A percentile compares a stretch with the other conserved stretches of the same genome.
phyloP scores from a whole-genome alignment of 257 asterid species.

The Ajuga chamaepitys region DNA sequence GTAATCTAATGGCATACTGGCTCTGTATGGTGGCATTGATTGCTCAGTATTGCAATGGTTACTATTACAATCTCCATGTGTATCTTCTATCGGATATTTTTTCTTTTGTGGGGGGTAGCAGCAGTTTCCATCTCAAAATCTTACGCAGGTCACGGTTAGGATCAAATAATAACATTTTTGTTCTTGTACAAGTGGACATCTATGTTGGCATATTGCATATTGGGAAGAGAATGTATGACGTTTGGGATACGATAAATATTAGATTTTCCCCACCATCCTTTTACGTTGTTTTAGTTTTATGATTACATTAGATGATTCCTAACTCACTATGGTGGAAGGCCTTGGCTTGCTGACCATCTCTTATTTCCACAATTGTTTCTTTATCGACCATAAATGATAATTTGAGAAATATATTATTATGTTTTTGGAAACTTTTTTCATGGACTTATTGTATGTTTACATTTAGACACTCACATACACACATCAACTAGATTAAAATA shows the following conservation, averaged over 20 bases:
- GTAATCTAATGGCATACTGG: neutral
- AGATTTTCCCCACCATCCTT: neutral
- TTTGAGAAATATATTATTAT: neutral
- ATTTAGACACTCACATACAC: neutral
- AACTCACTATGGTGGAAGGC: conserved; percentile 1
- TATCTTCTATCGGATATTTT: too few species aligned
- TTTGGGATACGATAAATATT: neutral
- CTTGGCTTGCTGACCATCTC: neutral
- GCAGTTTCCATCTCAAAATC: neutral
- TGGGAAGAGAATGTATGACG: neutral
- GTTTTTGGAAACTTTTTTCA: neutral
- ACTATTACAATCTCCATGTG: neutral
- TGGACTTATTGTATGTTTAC: neutral
- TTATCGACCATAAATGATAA: neutral
- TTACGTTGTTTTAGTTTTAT: neutral
- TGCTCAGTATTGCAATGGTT: neutral
- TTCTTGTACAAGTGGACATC: neutral
- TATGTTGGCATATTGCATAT: neutral
- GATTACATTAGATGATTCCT: neutral
- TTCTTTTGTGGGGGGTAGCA: neutral
- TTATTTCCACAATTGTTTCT: neutral
- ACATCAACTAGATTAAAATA: neutral
- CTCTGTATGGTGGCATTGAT: neutral
- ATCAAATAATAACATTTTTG: neutral
- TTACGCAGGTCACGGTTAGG: neutral